These are phyloP conservation scores for Periconia sp. DNA, from an alignment of 2,329 filamentous ascomycete genomes.

Conservation along the genomic window DNA sequence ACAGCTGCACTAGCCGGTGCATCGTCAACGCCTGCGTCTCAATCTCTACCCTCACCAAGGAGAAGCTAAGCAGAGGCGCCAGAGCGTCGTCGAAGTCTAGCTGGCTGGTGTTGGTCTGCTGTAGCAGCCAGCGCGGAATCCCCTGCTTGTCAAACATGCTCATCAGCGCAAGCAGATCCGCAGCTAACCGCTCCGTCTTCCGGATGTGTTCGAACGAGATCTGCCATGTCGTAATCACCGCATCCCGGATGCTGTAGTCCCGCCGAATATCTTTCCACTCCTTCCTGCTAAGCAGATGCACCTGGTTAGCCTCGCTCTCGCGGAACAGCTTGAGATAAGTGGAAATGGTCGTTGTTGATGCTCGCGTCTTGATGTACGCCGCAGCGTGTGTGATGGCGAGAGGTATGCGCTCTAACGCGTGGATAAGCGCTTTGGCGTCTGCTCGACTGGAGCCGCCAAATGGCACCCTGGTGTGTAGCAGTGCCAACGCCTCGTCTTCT, in stretches of 20 bases:
- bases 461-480: slow-evolving; percentile 28
- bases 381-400: slow-evolving; percentile 43
- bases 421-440: slow-evolving; percentile 13
- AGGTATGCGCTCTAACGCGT: slow-evolving; percentile 39
- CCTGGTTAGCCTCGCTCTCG: slow-evolving; percentile 36
- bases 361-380: slow-evolving; percentile 33
- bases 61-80: slow-evolving; percentile 17
- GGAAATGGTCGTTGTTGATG: slow-evolving; percentile 13
- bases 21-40: slow-evolving; percentile 11
- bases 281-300: slow-evolving; percentile 23
- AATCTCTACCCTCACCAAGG: slow-evolving; percentile 10
- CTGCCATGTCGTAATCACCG: slow-evolving; percentile 46
- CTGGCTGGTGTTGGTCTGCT: slow-evolving; percentile 8
- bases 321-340: slow-evolving; percentile 50
- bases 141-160: slow-evolving; percentile 21
- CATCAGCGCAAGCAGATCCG: slow-evolving; percentile 50
- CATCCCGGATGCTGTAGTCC: slow-evolving; percentile 37
- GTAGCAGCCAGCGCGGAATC: slow-evolving; percentile 14
- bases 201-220: slow-evolving; percentile 41
- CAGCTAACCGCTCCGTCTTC: slow-evolving; percentile 34
- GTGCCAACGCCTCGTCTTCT: slow-evolving; percentile 19
- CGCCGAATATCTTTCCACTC: slow-evolving; percentile 32
- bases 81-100: slow-evolving; percentile 20
- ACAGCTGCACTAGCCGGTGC: slow-evolving; percentile 17
- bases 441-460: slow-evolving; percentile 4